A percentile compares a stretch with the other conserved stretches of the same genome.
These are phyloP conservation scores for Nevesoporus exiguus DNA, from an alignment of 768 basidiomycete species.

Conservation along the genomic window DNA sequence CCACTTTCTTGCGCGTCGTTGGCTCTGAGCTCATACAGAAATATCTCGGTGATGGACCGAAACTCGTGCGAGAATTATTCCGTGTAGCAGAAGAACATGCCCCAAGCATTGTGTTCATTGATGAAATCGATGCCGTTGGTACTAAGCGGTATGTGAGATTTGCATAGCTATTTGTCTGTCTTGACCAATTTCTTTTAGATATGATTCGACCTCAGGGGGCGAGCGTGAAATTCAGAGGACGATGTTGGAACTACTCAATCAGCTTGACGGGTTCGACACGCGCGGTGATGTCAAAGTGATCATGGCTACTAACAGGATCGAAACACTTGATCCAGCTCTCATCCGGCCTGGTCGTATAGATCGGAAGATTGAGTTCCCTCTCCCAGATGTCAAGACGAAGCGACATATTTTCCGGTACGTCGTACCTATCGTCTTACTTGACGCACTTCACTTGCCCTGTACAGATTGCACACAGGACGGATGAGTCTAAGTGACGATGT, in stretches of 20 bases:
- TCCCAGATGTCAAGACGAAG: conserved; percentile 98
- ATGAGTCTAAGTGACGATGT: conserved; percentile 90
- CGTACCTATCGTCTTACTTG: neutral
- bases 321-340: conserved; percentile 94
- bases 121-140: conserved; percentile 98
- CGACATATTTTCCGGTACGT: conserved; percentile 92
- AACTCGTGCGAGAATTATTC: conserved; percentile 96
- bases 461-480: conserved; percentile 84
- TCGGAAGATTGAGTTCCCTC: conserved; percentile 96
- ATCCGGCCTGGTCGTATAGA: conserved; percentile 99
- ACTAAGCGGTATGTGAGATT: conserved; percentile 79
- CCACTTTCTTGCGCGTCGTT: conserved; percentile 95
- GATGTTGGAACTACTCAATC: conserved; percentile 97
- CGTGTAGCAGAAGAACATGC: conserved; percentile 96
- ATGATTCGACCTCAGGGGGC: conserved; percentile 97
- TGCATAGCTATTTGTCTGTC: neutral
- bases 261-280: conserved; percentile 98
- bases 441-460: conserved; percentile 5
- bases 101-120: conserved; percentile 98
- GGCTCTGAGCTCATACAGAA: conserved; percentile 99
- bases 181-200: conserved; percentile 45
- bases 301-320: conserved; percentile 99
- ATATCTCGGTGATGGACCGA: conserved; percentile 98
- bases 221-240: conserved; percentile 99
- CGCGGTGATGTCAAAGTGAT: conserved; percentile 99